Evolutionary conservation across 768 basidiomycete species (phyloP).

Genomic region (Naganishia friedmannii): DNA sequence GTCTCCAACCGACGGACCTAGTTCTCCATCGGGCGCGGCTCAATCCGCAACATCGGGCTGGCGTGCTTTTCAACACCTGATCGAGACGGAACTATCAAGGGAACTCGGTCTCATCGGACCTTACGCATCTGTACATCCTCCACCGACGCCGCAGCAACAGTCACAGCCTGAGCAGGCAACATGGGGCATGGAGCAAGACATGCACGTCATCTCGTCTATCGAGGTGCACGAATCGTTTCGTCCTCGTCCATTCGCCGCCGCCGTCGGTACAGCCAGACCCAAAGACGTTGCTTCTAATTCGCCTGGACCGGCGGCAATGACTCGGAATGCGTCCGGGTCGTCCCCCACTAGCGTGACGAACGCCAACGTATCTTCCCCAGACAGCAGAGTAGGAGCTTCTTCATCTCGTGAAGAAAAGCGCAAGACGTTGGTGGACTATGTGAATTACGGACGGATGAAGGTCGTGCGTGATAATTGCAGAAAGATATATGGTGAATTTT

Average conservation of each 20-base stretch:
- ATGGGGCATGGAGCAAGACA: conserved; percentile 30
- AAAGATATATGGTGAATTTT: conserved; percentile 39
- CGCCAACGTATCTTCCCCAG: not conserved
- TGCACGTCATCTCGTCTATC: conserved; percentile 23
- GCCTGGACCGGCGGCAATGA: not conserved
- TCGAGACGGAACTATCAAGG: conserved; percentile 11
- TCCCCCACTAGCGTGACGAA: not conserved
- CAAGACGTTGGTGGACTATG: conserved; percentile 46
- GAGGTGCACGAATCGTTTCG: conserved; percentile 11
- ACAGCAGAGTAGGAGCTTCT: conserved; percentile 1
- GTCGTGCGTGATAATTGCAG: conserved; percentile 44
- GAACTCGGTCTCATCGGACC: conserved; percentile 15
- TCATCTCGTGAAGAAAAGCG: conserved; percentile 32
- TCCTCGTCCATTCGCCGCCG: not conserved
- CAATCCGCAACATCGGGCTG: not conserved
- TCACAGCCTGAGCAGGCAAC: not conserved
- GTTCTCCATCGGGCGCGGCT: too few relatives aligned
- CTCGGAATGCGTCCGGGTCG: not conserved
- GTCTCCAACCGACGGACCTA: not conserved
- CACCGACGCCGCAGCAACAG: not conserved
- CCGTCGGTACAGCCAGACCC: not conserved
- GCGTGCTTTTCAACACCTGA: not conserved
- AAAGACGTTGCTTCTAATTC: not conserved
- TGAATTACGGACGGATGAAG: conserved; percentile 46
- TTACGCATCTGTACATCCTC: not conserved